phyloP scores from a whole-genome alignment of 2,329 filamentous ascomycete genomes.

The Cryphonectria naterciae region DNA sequence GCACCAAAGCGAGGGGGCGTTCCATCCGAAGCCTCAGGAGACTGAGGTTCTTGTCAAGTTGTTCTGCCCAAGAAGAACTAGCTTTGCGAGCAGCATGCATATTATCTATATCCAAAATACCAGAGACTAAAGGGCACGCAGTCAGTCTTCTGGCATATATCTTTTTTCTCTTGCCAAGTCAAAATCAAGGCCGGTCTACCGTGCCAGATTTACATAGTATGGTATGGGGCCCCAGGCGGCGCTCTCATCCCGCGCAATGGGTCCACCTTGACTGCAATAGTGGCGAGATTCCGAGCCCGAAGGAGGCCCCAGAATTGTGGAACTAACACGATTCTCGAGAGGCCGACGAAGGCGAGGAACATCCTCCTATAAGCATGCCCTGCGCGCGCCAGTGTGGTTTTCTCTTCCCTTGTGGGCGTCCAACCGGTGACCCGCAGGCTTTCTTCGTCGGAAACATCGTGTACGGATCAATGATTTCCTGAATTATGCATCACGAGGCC shows the following conservation, averaged over 20 bases:
- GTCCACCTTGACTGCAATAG: conserved; percentile 9
- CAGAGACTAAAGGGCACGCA: neutral
- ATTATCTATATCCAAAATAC: neutral
- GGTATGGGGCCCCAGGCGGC: neutral
- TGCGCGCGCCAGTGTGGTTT: neutral
- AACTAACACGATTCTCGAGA: neutral
- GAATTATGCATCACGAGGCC: conserved; percentile 20
- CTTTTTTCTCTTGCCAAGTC: neutral
- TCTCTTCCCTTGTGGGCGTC: neutral
- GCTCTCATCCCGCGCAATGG: conserved; percentile 12
- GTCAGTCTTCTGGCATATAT: neutral
- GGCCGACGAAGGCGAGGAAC: conserved; percentile 12
- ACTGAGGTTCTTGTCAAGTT: neutral
- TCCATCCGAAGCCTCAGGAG: neutral
- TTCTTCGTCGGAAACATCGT: neutral
- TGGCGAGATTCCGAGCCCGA: conserved; percentile 25
- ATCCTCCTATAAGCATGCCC: neutral
- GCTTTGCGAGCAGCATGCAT: neutral
- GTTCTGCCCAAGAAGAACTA: neutral
- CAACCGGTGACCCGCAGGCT: neutral
- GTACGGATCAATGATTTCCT: conserved; percentile 1
- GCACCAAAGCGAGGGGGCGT: neutral
- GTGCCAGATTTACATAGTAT: neutral
- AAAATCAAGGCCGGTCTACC: neutral
- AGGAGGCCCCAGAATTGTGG: conserved; percentile 17